A percentile compares a stretch with the other conserved stretches of the same genome.
Evolutionary conservation across 345 rosid species (phyloP).

Genomic region (Nasturtium officinale): DNA sequence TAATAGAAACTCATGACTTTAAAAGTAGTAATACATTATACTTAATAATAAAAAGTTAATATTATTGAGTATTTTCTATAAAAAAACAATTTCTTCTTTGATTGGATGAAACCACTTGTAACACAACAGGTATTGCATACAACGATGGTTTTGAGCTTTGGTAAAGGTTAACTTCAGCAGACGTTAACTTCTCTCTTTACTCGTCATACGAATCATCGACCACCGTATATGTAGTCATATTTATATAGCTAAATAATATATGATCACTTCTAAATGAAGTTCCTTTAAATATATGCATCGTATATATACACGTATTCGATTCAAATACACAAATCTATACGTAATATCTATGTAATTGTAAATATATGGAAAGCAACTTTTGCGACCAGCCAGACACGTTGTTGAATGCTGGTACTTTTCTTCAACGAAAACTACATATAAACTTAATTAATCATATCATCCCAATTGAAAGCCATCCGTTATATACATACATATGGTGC

Average conservation of each 20-base stretch:
- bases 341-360: slow-evolving; percentile 12
- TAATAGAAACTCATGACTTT: neutral
- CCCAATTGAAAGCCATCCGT: slow-evolving; percentile 29
- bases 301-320: slow-evolving; percentile 1
- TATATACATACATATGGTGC: neutral
- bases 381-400: slow-evolving; percentile 40
- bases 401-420: slow-evolving; percentile 35
- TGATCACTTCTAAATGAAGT: neutral
- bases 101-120: neutral
- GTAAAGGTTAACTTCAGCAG: slow-evolving; percentile 5
- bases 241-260: neutral
- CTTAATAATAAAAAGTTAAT: neutral
- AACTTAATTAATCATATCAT: slow-evolving; percentile 36
- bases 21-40: neutral
- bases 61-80: neutral
- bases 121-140: neutral
- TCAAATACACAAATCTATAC: neutral
- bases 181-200: neutral
- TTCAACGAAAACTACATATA: slow-evolving; percentile 5
- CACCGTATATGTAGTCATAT: slow-evolving; percentile 8
- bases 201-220: slow-evolving; percentile 9
- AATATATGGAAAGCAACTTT: slow-evolving; percentile 12
- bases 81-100: neutral
- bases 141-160: slow-evolving; percentile 15
- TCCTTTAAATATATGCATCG: slow-evolving; percentile 19